Evolutionary conservation across 352 stramenopile genomes (phyloP).

Genomic region (Phytophthora pistaciae): DNA sequence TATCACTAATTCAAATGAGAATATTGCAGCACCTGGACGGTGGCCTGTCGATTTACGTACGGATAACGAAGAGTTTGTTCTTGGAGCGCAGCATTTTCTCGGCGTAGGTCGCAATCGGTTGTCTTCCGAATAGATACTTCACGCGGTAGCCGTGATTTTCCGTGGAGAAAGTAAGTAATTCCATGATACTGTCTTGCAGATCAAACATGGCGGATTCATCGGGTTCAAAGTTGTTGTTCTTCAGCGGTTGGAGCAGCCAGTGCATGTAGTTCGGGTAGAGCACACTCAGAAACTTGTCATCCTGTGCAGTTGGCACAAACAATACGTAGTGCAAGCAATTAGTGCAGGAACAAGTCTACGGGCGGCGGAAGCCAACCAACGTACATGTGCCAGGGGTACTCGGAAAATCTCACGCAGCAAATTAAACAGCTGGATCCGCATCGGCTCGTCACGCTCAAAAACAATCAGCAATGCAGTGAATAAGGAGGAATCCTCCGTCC

Average conservation of each 20-base stretch:
- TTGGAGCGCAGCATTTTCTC: conserved; percentile 82
- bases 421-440: conserved; percentile 73
- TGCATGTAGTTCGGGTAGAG: conserved; percentile 91
- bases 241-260: conserved; percentile 85
- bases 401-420: conserved; percentile 81
- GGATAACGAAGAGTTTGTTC: conserved; percentile 88
- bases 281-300: conserved; percentile 90
- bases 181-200: conserved; percentile 85
- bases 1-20: conserved; percentile 2
- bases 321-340: neutral
- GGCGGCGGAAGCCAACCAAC: neutral
- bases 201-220: conserved; percentile 72
- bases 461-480: conserved; percentile 78
- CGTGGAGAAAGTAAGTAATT: conserved; percentile 88
- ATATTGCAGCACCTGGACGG: conserved; percentile 33
- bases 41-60: conserved; percentile 49
- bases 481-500: conserved; percentile 70
- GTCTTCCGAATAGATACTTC: conserved; percentile 88
- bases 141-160: conserved; percentile 87
- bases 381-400: conserved; percentile 72
- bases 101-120: conserved; percentile 78
- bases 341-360: neutral
- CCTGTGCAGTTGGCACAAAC: conserved; percentile 34
- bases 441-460: conserved; percentile 72
- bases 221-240: conserved; percentile 53